A percentile compares a stretch with the other conserved stretches of the same genome.
Conservation (phyloP, 2,329 filamentous ascomycete genomes). For the Cladosporium sphaerospermum region DNA sequence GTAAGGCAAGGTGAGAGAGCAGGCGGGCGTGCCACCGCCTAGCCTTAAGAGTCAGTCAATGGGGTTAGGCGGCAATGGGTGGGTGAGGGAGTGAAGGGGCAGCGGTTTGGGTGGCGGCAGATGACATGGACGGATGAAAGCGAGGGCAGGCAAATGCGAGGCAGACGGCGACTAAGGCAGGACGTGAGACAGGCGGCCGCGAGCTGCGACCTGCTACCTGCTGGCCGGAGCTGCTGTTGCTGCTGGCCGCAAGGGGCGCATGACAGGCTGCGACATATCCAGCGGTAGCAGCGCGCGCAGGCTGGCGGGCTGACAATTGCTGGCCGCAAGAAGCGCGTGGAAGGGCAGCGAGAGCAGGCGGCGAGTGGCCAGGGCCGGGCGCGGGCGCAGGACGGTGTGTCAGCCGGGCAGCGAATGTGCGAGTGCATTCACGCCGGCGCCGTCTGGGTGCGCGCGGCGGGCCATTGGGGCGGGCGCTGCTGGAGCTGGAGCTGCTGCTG, state of each 20-base stretch:
- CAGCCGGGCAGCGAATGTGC: background rate
- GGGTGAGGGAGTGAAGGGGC: background rate
- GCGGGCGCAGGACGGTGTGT: background rate
- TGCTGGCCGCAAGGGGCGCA: conserved; percentile 13
- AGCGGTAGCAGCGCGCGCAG: background rate
- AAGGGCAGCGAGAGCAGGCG: background rate
- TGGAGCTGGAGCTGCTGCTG: background rate
- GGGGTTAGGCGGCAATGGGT: conserved; percentile 10
- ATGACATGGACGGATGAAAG: conserved; percentile 9
- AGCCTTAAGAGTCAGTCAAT: conserved; percentile 13
- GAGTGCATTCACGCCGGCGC: no score
- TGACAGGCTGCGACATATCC: conserved; percentile 1
- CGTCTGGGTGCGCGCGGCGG: no score
- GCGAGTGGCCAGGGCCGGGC: background rate
- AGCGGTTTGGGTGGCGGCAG: conserved; percentile 4
- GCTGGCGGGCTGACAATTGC: conserved; percentile 11
- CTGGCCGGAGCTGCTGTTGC: background rate
- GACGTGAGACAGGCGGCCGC: conserved; percentile 11
- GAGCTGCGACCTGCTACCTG: background rate
- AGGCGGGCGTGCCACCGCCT: conserved; percentile 7
- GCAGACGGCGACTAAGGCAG: conserved; percentile 4
- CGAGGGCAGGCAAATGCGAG: background rate
- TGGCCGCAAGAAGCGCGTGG: background rate
- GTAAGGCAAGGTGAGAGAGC: background rate
- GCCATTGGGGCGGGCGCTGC: no score